Percentiles rank a stretch among this genome's conserved stretches.
These are phyloP conservation scores for Lachancea fermentati DNA, from an alignment of 805 yeast genomes.

Conservation along the genomic window DNA sequence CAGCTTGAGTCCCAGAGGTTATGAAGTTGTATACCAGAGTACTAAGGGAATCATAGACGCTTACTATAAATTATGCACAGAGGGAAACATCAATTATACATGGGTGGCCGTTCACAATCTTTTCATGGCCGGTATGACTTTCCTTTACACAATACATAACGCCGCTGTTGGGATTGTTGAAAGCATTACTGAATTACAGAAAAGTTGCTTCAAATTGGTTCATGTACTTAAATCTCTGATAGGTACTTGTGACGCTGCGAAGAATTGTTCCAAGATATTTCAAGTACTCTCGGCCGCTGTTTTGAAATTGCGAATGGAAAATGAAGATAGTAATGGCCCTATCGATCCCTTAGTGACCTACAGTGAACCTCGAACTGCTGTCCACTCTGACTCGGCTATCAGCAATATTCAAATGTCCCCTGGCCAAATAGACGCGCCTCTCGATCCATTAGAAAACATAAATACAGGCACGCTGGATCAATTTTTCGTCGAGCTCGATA, in stretches of 20 bases:
- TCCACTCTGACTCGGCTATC: conserved; percentile 11
- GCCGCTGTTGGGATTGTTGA: conserved; percentile 47
- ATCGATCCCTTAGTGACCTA: background rate
- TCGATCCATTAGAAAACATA: conserved; percentile 7
- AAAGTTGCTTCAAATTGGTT: conserved; percentile 43
- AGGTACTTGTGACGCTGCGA: conserved; percentile 76
- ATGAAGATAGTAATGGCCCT: background rate
- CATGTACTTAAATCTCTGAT: conserved; percentile 54
- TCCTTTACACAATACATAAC: conserved; percentile 69
- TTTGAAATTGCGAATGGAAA: conserved; percentile 45
- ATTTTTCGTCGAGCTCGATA: conserved; percentile 8
- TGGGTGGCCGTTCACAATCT: conserved; percentile 92
- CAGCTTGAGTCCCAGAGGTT: conserved; percentile 48
- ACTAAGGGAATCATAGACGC: conserved; percentile 61
- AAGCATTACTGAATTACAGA: conserved; percentile 47
- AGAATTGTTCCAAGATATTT: conserved; percentile 62
- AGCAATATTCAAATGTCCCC: conserved; percentile 2
- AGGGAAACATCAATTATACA: conserved; percentile 67
- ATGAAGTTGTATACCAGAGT: conserved; percentile 51
- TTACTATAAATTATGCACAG: conserved; percentile 52
- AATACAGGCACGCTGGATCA: conserved; percentile 8
- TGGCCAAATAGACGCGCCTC: conserved; percentile 2
- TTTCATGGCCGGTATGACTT: conserved; percentile 86
- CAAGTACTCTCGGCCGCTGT: conserved; percentile 70
- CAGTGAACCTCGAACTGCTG: background rate